A percentile compares a stretch with the other conserved stretches of the same genome.
Evolutionary conservation across 768 basidiomycete species (phyloP).

Genomic region (Coprinopsis sp.): DNA sequence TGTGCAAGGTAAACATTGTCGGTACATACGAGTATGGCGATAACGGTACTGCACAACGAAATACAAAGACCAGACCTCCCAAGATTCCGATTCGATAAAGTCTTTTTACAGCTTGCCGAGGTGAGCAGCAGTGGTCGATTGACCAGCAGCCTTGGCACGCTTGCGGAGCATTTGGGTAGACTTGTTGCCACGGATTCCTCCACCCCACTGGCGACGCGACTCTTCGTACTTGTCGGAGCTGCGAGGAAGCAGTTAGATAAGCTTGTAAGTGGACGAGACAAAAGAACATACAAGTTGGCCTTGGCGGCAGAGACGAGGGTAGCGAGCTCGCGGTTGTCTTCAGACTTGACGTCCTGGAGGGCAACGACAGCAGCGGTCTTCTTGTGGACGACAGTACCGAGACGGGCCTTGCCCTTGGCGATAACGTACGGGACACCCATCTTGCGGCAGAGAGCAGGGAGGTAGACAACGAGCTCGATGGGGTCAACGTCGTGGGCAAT

Average conservation of each 20-base stretch:
- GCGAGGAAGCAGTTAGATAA: slow-evolving; percentile 6
- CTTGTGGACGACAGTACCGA: slow-evolving; percentile 97
- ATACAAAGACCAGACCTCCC: too few relatives aligned
- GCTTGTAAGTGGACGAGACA: background rate
- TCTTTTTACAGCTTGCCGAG: slow-evolving; percentile 65
- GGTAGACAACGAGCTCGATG: slow-evolving; percentile 97
- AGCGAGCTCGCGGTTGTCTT: slow-evolving; percentile 90
- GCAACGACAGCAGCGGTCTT: slow-evolving; percentile 93
- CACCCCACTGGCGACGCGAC: slow-evolving; percentile 89
- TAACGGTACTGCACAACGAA: too few relatives aligned
- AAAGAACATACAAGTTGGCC: slow-evolving; percentile 84
- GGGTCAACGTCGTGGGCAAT: slow-evolving; percentile 99
- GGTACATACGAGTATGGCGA: too few relatives aligned
- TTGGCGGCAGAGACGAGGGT: slow-evolving; percentile 91
- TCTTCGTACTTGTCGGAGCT: slow-evolving; percentile 94
- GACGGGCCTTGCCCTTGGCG: slow-evolving; percentile 96
- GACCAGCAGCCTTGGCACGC: slow-evolving; percentile 88
- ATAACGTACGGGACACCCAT: slow-evolving; percentile 99
- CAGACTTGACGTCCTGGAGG: slow-evolving; percentile 90
- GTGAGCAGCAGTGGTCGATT: slow-evolving; percentile 48
- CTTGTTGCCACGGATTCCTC: slow-evolving; percentile 93
- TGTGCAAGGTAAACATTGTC: too few relatives aligned
- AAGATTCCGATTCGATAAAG: too few relatives aligned
- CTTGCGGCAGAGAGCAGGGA: slow-evolving; percentile 97
- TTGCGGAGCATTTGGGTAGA: slow-evolving; percentile 90